Evolutionary conservation across 495 filamentous ascomycete species (phyloP).

Genomic region (Penicillium salamii): DNA sequence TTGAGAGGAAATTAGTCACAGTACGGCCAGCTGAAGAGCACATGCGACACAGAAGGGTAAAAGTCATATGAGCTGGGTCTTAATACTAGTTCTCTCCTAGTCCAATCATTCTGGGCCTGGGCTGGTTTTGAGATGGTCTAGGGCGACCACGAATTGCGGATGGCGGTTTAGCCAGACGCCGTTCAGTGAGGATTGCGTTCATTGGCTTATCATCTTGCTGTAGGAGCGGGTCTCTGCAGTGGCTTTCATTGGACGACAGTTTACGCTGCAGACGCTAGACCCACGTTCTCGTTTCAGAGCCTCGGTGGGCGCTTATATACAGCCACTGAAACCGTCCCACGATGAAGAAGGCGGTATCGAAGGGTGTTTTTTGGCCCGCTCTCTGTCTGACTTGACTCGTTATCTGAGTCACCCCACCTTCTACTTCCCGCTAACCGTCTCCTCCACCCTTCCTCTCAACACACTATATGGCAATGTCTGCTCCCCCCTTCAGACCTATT

Average conservation of each 20-base stretch:
- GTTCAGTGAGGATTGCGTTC: too few species aligned
- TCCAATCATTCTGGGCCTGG: conserved; percentile 8
- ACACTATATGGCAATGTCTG: too few species aligned
- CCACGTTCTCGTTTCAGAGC: conserved; percentile 33
- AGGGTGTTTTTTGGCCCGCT: too few species aligned
- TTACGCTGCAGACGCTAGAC: conserved; percentile 7
- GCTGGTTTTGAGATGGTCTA: conserved; percentile 2
- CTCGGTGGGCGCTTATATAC: conserved; percentile 32
- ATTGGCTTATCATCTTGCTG: too few species aligned
- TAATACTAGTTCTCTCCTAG: conserved; percentile 6
- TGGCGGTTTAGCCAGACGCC: too few species aligned
- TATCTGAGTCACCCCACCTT: too few species aligned
- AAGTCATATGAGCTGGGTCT: conserved; percentile 4
- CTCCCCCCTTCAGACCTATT: too few species aligned
- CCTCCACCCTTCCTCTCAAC: too few species aligned
- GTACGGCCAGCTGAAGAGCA: conserved; percentile 1
- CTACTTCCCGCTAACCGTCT: too few species aligned
- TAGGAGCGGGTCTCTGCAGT: neutral
- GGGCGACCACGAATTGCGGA: too few species aligned
- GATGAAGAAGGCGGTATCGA: too few species aligned
- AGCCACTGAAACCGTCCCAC: conserved; percentile 23
- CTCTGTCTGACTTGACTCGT: too few species aligned
- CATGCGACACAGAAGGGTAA: conserved; percentile 1
- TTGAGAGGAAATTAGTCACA: conserved; percentile 6
- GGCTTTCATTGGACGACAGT: neutral